Evolutionary conservation across 2,329 filamentous ascomycete species (phyloP), one percentile per base, ranked within the genome.

Genomic region (Akanthomyces dipterigenus): DNA sequence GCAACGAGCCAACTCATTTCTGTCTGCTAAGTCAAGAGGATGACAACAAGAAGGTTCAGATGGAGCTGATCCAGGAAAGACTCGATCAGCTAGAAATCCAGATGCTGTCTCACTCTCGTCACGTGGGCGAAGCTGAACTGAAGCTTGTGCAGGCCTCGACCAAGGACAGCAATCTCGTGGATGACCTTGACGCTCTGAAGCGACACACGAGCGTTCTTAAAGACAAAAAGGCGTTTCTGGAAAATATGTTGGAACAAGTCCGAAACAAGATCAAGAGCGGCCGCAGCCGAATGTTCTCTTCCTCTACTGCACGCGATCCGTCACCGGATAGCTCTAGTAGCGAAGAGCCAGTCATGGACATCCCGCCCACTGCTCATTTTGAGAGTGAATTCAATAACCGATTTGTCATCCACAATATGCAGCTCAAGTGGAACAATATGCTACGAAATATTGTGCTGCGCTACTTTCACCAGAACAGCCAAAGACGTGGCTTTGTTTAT

Each of bases 341-440:
- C 26, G 43, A 55, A 18, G 1, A 68, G 68, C 24, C 67, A 81
- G 22, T 82, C 81, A 78, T 88, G 58, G 87, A 91, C 65, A 82
- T 88, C 1, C 85, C 87, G 3, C 84, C 88, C 1, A 84, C 88
- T 3, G 85, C 89, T 18, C 92, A 97, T 66, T 93, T 93, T 66
- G 88, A 90, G 54, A 96, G 90, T 73, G 93, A 98, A 71, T 99
- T 97, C 79, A 95, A 96, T 72, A 99, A 99, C 70, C 89, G 95
- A 2, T 99, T 99, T 77, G 93, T 98, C 67, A 89, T 99, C 57
- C 95, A 99, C 78, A 99, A 99, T 69, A 85, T 96, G 71, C 95
- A 99, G 70, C 79, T 99, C 62, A 99, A 99, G 74, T 99, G 95
- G 95, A 98, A 96, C 77, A 99, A 99, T 68, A 85, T 93, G 12